Percentiles rank a stretch among this genome's conserved stretches.
Evolutionary conservation across 1,139 yeast genomes (phyloP).

Genomic region (Magnusiomyces paraingens): DNA sequence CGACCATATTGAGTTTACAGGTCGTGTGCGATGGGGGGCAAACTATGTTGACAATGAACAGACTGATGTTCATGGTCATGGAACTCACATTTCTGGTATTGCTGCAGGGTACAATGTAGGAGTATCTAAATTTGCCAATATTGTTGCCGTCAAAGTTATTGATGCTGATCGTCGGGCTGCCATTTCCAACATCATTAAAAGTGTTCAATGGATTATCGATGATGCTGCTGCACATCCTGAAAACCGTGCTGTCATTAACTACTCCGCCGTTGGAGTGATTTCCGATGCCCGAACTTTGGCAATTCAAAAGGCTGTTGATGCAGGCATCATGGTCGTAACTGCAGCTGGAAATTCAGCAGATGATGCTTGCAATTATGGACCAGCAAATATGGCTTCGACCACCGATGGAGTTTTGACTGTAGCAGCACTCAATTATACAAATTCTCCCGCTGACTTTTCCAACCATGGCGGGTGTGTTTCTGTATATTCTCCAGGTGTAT

Average conservation of each 20-base stretch:
- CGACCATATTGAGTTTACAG: conserved; percentile 45
- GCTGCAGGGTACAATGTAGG: conserved; percentile 41
- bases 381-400: conserved; percentile 61
- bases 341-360: conserved; percentile 87
- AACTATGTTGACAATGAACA: conserved; percentile 31
- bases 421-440: conserved; percentile 74
- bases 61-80: conserved; percentile 37
- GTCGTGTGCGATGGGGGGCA: conserved; percentile 39
- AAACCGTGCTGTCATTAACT: conserved; percentile 83
- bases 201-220: conserved; percentile 38
- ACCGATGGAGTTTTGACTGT: conserved; percentile 46
- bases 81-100: conserved; percentile 43
- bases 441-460: conserved; percentile 42
- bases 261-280: conserved; percentile 86
- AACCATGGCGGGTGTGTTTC: conserved; percentile 83
- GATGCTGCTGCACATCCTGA: conserved; percentile 55
- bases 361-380: conserved; percentile 80
- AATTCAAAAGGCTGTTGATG: conserved; percentile 74
- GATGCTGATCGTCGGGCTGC: conserved; percentile 32
- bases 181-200: conserved; percentile 29
- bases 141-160: conserved; percentile 38
- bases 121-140: conserved; percentile 39
- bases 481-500: conserved; percentile 79
- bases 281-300: conserved; percentile 78
- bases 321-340: conserved; percentile 78